Evolutionary conservation across 1,284 basidiomycete genomes (phyloP).

Genomic region (Microstroma glucosiphilum): DNA sequence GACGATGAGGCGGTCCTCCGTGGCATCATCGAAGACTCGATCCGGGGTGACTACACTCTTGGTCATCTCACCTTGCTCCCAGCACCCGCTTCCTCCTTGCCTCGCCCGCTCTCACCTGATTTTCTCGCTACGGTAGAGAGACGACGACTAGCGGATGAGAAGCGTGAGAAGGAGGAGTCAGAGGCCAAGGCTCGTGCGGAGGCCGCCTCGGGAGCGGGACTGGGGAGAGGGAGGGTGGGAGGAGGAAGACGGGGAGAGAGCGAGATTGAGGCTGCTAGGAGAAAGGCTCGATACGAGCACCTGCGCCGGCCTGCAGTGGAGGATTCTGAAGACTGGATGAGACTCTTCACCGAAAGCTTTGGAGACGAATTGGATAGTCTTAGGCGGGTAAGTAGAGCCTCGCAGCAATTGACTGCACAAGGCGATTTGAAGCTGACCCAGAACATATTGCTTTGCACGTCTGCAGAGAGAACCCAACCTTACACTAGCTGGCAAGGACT

Average conservation of each 20-base stretch:
- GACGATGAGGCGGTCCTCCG: no score
- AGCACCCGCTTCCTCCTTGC: background rate
- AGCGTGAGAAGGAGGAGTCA: background rate
- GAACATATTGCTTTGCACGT: background rate
- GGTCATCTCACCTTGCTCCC: background rate
- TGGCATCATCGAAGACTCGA: no score
- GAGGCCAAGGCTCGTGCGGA: background rate
- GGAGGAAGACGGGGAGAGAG: background rate
- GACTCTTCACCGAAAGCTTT: background rate
- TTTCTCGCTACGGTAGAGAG: no score
- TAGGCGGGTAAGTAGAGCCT: background rate
- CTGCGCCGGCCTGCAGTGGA: no score
- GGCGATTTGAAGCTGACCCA: background rate
- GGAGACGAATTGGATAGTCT: slow-evolving; percentile 1
- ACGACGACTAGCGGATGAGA: no score
- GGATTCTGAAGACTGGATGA: background rate
- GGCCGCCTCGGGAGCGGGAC: background rate
- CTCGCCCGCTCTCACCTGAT: no score
- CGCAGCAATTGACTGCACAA: background rate
- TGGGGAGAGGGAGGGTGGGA: background rate
- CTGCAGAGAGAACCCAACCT: slow-evolving; percentile 1
- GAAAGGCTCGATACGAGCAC: background rate
- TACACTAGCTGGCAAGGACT: background rate
- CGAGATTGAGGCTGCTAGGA: background rate
- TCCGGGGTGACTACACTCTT: no score